These are phyloP conservation scores for Xylaria sp. DNA, from an alignment of 2,329 filamentous ascomycete genomes.

Conservation along the genomic window DNA sequence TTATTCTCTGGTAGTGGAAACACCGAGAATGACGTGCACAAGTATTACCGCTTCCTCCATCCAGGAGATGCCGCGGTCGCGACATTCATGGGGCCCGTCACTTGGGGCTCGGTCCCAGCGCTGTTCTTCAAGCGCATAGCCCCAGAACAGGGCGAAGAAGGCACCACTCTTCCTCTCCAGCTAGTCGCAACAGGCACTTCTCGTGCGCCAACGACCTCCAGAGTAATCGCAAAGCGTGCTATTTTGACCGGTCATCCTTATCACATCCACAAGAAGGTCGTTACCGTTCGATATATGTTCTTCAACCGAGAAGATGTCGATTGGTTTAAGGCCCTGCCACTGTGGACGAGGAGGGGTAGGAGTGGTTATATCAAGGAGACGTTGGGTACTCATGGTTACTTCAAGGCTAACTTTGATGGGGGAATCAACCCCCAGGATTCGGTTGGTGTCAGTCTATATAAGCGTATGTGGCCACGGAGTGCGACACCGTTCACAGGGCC, in stretches of 20 bases:
- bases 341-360: slow-evolving; percentile 92
- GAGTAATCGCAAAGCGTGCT: slow-evolving; percentile 92
- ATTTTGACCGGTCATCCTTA: slow-evolving; percentile 96
- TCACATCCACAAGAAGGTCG: slow-evolving; percentile 98
- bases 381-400: slow-evolving; percentile 98
- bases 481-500: slow-evolving; percentile 62
- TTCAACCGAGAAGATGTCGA: slow-evolving; percentile 95
- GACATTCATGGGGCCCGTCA: slow-evolving; percentile 88
- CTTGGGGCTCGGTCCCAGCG: slow-evolving; percentile 91
- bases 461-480: slow-evolving; percentile 82
- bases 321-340: slow-evolving; percentile 96
- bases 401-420: slow-evolving; percentile 98
- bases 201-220: slow-evolving; percentile 77
- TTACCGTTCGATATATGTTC: slow-evolving; percentile 99
- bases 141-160: slow-evolving; percentile 57
- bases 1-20: slow-evolving; percentile 90
- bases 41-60: slow-evolving; percentile 92
- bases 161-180: slow-evolving; percentile 65
- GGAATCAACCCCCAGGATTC: slow-evolving; percentile 96
- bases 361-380: slow-evolving; percentile 94
- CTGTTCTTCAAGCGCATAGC: slow-evolving; percentile 81
- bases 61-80: slow-evolving; percentile 91
- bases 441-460: slow-evolving; percentile 89
- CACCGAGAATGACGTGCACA: slow-evolving; percentile 97
- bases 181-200: slow-evolving; percentile 90